phyloP scores from a whole-genome alignment of 2,329 filamentous ascomycete genomes.

The Tolypocladium ovalisporum region DNA sequence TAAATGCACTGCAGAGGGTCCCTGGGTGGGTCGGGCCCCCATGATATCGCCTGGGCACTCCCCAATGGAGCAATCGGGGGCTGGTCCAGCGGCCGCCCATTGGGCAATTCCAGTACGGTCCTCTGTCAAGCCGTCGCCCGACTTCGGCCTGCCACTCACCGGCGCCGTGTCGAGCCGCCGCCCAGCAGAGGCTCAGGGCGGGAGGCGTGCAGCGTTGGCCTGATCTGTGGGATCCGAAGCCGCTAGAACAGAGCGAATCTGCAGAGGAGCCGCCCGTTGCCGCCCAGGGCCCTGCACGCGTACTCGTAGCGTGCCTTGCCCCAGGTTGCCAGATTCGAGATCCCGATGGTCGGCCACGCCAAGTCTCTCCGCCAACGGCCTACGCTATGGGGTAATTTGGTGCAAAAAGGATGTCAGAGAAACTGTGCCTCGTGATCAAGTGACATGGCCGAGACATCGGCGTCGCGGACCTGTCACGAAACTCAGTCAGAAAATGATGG shows the following conservation, averaged over 20 bases:
- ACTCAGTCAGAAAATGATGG: neutral
- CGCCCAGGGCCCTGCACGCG: neutral
- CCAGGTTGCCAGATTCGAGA: neutral
- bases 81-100: neutral
- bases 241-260: neutral
- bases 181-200: neutral
- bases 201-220: neutral
- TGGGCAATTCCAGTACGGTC: neutral
- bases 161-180: neutral
- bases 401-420: neutral
- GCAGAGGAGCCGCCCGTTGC: neutral
- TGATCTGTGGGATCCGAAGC: neutral
- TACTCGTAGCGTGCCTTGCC: neutral
- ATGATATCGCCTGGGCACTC: neutral
- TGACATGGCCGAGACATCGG: neutral
- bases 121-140: neutral
- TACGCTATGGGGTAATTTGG: neutral
- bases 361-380: neutral
- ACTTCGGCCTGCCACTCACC: neutral
- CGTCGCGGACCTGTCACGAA: neutral
- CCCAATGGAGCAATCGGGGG: neutral
- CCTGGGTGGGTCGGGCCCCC: neutral
- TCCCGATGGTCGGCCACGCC: neutral
- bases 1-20: neutral
- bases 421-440: neutral